Base-by-base conservation (phyloP, 176 grass and related monocot genomes). In the Eragrostis curvula region DNA sequence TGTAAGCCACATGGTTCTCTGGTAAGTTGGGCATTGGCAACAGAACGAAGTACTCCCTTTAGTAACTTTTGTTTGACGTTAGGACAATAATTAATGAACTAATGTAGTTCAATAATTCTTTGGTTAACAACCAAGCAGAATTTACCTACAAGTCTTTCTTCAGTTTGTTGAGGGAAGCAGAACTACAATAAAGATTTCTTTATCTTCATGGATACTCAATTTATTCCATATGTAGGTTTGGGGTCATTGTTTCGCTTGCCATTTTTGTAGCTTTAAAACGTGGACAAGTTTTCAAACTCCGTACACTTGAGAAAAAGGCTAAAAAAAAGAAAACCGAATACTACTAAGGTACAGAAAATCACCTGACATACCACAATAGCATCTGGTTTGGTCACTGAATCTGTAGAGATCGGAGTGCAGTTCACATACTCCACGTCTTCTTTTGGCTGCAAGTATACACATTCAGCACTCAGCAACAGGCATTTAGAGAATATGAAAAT, bases 351-450 rank as follows among this genome's bases (percentile, higher is more conserved):
- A 76, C 30, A 45, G 24, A 39, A 82, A 82, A 58, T 66, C 67
- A 95, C 96, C 90, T 84, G 90, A 89, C 71, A 87, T 49, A 78
- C 68, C 91, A 45, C 83, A 87, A 32, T 73, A 85, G 73, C 79
- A 92, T 61, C 71, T 89, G 24, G 83, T 85, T 75, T 90, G 76
- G 47, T 93, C 88, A 74, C 73, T 64, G 83, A 91, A 98, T 43
- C 68, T 81, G 88, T 93, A 88, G 81, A 87, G 68, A 87, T 91
- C 79, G 27, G 92, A 92, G 67, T 98, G 88, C 56, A 89, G 72
- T 58, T 87, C 81, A 70, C 84, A 89, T 49, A 66, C 25, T 66
- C 86, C 86, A 69, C 52, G 71, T 44, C 90, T 83, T 66, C 90
- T 89, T 91, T 89, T 89, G 40, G 32, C 88, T 89, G 86, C 80